Base-by-base conservation (phyloP, 768 basidiomycete species). In the Vararia minispora region DNA sequence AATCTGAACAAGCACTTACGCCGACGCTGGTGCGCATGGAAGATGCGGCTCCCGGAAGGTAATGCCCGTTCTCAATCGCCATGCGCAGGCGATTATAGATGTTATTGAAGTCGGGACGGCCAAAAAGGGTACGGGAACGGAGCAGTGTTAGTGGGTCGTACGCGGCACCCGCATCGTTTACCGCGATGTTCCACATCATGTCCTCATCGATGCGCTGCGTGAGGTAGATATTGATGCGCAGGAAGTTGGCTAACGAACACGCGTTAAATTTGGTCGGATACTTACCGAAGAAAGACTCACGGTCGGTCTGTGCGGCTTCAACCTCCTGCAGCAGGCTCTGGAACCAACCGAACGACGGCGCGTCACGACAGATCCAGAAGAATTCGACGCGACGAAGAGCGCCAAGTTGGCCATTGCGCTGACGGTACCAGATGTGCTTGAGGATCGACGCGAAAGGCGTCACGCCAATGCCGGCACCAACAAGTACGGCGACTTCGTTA, bases 291-390 rank as follows among this genome's bases (percentile, higher is more conserved):
- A 37, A 33, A 23, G 9, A 68, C 83, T 66, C 53, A 87, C 86
- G 82, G 65, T 89, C 84, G 17, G 76, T 75, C 55, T 89, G 88
- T 29, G 83, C 81, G 39, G 74, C 75, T 57, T 94, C 89, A 28
- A 94, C 77, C 54, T 88, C 79, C 51, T 80, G 79, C 40, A 92
- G 68, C 37, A 92, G 63, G 43, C 71, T 76, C 57, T 91, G 85
- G 72, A 95, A 92, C 89, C 90, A 92, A 50, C 87, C 89, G 51
- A 92, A 89, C 13, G 83, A 84, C 13, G 85, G 85, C 14, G 82
- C 78, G 50, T 89, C 85, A 57, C 84, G 79, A 56, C 79, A 84
- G 44, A 87, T 71, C 89, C 88, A 91, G 64, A 92, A 84, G 60
- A 92, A 90, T 50, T 91, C 87, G 43, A 92, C 90, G 26, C 83